phyloP scores from a whole-genome alignment of 2,329 filamentous ascomycete genomes.

The Xylariaceae sp. region DNA sequence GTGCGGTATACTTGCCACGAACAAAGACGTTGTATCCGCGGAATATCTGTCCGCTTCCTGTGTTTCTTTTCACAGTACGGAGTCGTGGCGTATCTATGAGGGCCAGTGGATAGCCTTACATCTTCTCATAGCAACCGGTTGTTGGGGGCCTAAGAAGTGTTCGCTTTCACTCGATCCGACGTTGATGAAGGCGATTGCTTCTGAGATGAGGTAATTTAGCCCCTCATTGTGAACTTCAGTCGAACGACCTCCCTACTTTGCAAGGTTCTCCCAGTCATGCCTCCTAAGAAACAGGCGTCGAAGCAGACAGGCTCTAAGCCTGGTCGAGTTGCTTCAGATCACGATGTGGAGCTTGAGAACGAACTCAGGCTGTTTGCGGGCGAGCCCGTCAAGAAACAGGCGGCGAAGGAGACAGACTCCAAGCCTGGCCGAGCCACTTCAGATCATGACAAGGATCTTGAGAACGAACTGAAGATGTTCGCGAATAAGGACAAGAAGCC shows the following conservation, averaged over 20 bases:
- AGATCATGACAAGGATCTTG: conserved; percentile 48
- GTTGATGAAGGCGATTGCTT: background rate
- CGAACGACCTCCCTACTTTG: background rate
- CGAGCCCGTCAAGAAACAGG: conserved; percentile 26
- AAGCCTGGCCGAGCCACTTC: conserved; percentile 32
- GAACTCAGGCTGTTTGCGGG: conserved; percentile 48
- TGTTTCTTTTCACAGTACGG: too few relatives aligned
- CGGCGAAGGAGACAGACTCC: conserved; percentile 24
- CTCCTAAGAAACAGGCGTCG: conserved; percentile 27
- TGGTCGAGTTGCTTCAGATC: conserved; percentile 36
- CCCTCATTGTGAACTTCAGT: background rate
- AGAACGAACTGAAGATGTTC: conserved; percentile 48
- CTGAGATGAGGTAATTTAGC: conserved; percentile 3
- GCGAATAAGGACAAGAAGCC: conserved; percentile 28
- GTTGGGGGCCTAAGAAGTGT: background rate
- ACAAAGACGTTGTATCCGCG: too few relatives aligned
- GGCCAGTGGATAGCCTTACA: too few relatives aligned
- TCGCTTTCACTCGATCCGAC: conserved; percentile 1
- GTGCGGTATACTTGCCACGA: too few relatives aligned
- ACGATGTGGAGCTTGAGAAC: conserved; percentile 48
- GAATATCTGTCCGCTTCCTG: too few relatives aligned
- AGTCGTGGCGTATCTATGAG: too few relatives aligned
- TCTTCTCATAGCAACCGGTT: too few relatives aligned
- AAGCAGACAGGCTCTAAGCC: conserved; percentile 27
- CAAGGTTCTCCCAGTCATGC: conserved; percentile 21